These are phyloP conservation scores for Silene latifolia DNA, from an alignment of 148 eudicot species.

Conservation along the genomic window DNA sequence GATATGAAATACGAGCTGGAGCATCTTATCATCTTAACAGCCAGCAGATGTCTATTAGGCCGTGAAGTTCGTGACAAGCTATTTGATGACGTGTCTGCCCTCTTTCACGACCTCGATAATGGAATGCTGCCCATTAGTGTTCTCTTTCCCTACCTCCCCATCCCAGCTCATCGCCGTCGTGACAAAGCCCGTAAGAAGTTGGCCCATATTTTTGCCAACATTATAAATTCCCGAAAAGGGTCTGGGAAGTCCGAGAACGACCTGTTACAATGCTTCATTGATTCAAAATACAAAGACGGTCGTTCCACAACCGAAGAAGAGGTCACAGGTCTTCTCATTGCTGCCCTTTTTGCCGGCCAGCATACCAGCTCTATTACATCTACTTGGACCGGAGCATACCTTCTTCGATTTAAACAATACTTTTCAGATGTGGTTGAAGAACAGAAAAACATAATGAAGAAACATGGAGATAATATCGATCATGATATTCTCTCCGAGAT, in stretches of 20 bases:
- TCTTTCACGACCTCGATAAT: constrained; percentile 86
- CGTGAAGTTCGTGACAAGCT: constrained; percentile 91
- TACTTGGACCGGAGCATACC: constrained; percentile 93
- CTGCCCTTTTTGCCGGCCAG: constrained; percentile 94
- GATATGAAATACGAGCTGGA: constrained; percentile 90
- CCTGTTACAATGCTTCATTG: constrained; percentile 87
- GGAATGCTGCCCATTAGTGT: constrained; percentile 96
- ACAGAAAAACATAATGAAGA: constrained; percentile 52
- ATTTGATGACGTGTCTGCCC: constrained; percentile 91
- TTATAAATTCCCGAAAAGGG: constrained; percentile 62
- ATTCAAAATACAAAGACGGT: constrained; percentile 93
- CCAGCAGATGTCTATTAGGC: constrained; percentile 90
- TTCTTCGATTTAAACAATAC: constrained; percentile 49
- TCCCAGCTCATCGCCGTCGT: constrained; percentile 83
- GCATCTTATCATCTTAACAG: constrained; percentile 87
- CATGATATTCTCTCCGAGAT: constrained; percentile 84
- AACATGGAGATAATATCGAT: constrained; percentile 68
- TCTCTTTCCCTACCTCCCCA: constrained; percentile 85
- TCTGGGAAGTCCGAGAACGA: constrained; percentile 69
- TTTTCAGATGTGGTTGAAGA: constrained; percentile 56
- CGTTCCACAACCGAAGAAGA: constrained; percentile 74
- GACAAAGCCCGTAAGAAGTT: constrained; percentile 84
- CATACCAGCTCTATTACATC: constrained; percentile 97
- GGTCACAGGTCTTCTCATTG: constrained; percentile 90
- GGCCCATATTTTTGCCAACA: constrained; percentile 55